phyloP scores from a whole-genome alignment of 306 rosid species.

The Erythrophleum fordii region DNA sequence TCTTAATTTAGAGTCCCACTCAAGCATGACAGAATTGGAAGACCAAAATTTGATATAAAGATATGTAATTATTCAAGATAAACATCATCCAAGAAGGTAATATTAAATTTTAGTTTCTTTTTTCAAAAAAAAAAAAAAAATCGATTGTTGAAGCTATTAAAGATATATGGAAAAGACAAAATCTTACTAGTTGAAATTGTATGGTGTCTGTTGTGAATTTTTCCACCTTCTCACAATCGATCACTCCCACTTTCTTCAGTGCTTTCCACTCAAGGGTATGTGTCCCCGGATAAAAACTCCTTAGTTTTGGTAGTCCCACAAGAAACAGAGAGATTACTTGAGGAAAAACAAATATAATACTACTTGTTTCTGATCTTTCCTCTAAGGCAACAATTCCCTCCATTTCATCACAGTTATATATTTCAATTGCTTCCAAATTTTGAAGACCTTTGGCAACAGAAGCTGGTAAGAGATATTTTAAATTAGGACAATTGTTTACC shows the following conservation, averaged over 20 bases:
- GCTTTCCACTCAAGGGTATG: not conserved
- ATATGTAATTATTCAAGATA: too few species aligned
- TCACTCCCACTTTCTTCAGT: not conserved
- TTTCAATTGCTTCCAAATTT: not conserved
- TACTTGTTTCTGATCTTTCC: not conserved
- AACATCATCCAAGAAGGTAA: too few species aligned
- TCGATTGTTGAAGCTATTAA: too few species aligned
- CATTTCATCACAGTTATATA: not conserved
- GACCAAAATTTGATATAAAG: too few species aligned
- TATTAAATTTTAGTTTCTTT: too few species aligned
- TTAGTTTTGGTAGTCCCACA: not conserved
- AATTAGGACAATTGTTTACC: not conserved
- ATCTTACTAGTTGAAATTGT: not conserved
- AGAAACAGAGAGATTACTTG: not conserved
- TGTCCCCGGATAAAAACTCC: not conserved
- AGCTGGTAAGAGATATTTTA: not conserved
- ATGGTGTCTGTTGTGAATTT: not conserved
- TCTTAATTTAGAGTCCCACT: too few species aligned
- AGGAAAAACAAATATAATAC: not conserved
- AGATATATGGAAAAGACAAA: too few species aligned
- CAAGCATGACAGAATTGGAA: too few species aligned
- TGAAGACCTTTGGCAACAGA: not conserved
- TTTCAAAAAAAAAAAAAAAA: too few species aligned
- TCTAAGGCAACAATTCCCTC: not conserved
- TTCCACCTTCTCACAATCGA: not conserved